A percentile compares a stretch with the other conserved stretches of the same genome.
phyloP scores from a whole-genome alignment of 2,329 filamentous ascomycete species.

The Pyricularia grisea region DNA sequence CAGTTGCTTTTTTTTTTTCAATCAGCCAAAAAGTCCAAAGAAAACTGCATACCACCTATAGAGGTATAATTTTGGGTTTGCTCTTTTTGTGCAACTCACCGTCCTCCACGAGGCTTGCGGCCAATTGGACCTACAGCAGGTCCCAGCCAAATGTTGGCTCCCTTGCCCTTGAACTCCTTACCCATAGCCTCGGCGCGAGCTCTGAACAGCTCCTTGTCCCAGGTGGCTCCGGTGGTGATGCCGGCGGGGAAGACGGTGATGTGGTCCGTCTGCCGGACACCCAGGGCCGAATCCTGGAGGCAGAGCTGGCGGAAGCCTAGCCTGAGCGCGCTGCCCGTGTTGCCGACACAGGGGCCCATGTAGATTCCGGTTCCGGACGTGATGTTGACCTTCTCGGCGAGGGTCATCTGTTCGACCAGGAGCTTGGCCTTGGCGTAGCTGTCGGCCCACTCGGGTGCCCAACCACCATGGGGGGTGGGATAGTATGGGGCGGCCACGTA shows the following conservation, averaged over 20 bases:
- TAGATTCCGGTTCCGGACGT: constrained; percentile 61
- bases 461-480: constrained; percentile 63
- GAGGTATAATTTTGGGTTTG: not conserved
- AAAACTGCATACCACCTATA: not conserved
- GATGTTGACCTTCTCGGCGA: constrained; percentile 74
- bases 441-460: constrained; percentile 56
- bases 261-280: constrained; percentile 64
- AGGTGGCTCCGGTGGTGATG: constrained; percentile 69
- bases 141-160: constrained; percentile 61
- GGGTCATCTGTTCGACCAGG: constrained; percentile 65
- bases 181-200: constrained; percentile 59
- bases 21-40: not conserved
- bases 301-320: constrained; percentile 66
- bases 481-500: constrained; percentile 55
- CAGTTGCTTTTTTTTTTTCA: constrained; percentile 39
- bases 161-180: constrained; percentile 64
- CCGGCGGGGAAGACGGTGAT: constrained; percentile 70
- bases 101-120: constrained; percentile 61
- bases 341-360: constrained; percentile 70
- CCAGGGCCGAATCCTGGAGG: constrained; percentile 62
- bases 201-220: constrained; percentile 63
- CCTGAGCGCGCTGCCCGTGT: constrained; percentile 61
- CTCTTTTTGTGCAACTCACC: constrained; percentile 18
- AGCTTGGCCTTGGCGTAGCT: constrained; percentile 61
- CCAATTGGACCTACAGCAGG: constrained; percentile 64